Evolutionary conservation across 768 basidiomycete species (phyloP).

Genomic region (Lyophyllum shimeji): DNA sequence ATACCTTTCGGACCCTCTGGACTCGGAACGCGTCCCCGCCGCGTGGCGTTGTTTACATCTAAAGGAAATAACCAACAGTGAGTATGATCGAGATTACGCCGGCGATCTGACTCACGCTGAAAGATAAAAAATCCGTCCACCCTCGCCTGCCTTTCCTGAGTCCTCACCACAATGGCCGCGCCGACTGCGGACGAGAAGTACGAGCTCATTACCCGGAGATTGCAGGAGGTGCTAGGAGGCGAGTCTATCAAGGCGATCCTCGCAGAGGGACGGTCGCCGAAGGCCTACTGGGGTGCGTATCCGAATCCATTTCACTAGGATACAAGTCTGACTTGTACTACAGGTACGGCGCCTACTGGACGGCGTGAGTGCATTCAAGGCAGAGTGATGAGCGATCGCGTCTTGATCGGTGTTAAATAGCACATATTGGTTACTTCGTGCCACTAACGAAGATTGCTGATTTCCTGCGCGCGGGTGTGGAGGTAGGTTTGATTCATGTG

Average conservation of each 20-base stretch:
- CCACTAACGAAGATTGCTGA: slow-evolving; percentile 94
- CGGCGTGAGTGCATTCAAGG: slow-evolving; percentile 74
- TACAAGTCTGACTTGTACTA: slow-evolving; percentile 5
- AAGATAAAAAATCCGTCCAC: neutral
- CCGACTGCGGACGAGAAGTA: slow-evolving; percentile 52
- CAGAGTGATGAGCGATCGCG: slow-evolving; percentile 2
- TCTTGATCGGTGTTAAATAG: slow-evolving; percentile 38
- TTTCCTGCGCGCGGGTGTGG: slow-evolving; percentile 90
- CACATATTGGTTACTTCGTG: slow-evolving; percentile 97
- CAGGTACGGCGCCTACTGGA: slow-evolving; percentile 93
- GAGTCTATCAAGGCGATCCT: slow-evolving; percentile 82
- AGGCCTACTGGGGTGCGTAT: slow-evolving; percentile 88
- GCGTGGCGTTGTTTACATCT: neutral
- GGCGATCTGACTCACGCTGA: neutral
- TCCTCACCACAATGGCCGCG: slow-evolving; percentile 9
- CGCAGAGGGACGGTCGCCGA: slow-evolving; percentile 70
- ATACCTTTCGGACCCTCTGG: no score
- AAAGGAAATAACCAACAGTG: neutral
- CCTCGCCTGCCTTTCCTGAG: neutral
- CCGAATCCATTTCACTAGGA: slow-evolving; percentile 4
- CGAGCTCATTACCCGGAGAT: slow-evolving; percentile 79
- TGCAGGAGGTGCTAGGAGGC: slow-evolving; percentile 87
- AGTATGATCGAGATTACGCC: neutral
- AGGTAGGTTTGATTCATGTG: slow-evolving; percentile 44
- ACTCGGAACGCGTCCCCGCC: no score